Evolutionary conservation across 139 green algal genomes (phyloP).

Genomic region (Nannochloris sp.): DNA sequence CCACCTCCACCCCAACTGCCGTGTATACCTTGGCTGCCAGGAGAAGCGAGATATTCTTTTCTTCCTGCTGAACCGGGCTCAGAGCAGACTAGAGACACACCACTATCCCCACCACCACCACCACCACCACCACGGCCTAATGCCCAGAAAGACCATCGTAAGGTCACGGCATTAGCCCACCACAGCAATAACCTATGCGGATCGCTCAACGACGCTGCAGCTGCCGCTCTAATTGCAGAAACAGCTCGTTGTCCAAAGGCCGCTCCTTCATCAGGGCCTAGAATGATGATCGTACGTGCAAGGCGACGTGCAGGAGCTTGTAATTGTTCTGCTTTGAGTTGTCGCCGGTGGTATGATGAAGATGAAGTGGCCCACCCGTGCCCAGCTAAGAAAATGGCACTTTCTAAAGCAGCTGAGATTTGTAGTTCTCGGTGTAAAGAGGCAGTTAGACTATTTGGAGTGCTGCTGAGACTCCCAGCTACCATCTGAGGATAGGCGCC

Average conservation of each 20-base stretch:
- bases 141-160: conserved; percentile 47
- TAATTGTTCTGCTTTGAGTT: neutral
- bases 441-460: neutral
- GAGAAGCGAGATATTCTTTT: too few species aligned
- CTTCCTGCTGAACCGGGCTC: too few species aligned
- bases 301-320: conserved; percentile 65
- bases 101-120: neutral
- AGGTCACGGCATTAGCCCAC: conserved; percentile 48
- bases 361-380: neutral
- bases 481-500: neutral
- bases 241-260: conserved; percentile 53
- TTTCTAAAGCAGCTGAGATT: conserved; percentile 1
- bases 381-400: conserved; percentile 1
- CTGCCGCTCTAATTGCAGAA: conserved; percentile 24
- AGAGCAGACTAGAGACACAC: too few species aligned
- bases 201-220: conserved; percentile 22
- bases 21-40: too few species aligned
- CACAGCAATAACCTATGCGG: conserved; percentile 31
- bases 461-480: neutral
- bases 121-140: conserved; percentile 19
- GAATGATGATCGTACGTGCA: conserved; percentile 60
- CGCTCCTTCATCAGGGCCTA: conserved; percentile 48
- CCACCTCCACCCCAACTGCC: too few species aligned
- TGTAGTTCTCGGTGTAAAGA: neutral
- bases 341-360: neutral